phyloP scores from a whole-genome alignment of 1,139 yeast species.

The Yamadazyma buinensis region DNA sequence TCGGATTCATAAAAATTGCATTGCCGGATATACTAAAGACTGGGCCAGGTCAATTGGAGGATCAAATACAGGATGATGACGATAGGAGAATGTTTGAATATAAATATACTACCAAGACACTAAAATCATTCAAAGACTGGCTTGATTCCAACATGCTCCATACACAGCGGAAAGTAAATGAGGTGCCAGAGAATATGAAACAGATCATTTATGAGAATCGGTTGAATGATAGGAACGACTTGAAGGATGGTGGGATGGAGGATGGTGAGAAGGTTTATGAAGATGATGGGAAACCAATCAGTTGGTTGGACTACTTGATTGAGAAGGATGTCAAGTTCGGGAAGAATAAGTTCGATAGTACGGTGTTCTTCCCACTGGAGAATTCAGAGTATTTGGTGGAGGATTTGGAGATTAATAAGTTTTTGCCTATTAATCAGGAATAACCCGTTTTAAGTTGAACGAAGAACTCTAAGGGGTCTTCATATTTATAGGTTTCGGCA shows the following conservation, averaged over 20 bases:
- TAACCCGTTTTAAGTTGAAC: too few relatives aligned
- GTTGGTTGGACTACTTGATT: slow-evolving; percentile 40
- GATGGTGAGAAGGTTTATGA: too few relatives aligned
- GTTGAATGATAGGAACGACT: slow-evolving; percentile 18
- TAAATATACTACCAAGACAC: slow-evolving; percentile 36
- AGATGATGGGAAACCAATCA: slow-evolving; percentile 27
- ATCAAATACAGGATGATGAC: slow-evolving; percentile 3
- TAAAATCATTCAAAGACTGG: slow-evolving; percentile 40
- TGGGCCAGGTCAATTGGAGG: too few relatives aligned
- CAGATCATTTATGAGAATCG: slow-evolving; percentile 39
- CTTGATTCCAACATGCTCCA: slow-evolving; percentile 23
- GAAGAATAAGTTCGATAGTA: slow-evolving; percentile 36
- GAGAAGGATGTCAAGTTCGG: slow-evolving; percentile 45
- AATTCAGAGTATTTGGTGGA: slow-evolving; percentile 12
- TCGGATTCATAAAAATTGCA: slow-evolving; percentile 38
- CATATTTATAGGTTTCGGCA: too few relatives aligned
- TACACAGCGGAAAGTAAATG: slow-evolving; percentile 25
- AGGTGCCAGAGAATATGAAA: slow-evolving; percentile 29
- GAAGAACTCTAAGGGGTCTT: too few relatives aligned
- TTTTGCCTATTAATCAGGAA: slow-evolving; percentile 10
- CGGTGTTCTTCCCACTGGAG: slow-evolving; percentile 18
- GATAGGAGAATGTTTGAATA: too few relatives aligned
- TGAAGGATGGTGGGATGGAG: slow-evolving; percentile 24
- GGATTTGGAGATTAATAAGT: slow-evolving; percentile 8
- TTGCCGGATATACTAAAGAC: too few relatives aligned